Conservation (phyloP, 2,329 filamentous ascomycete genomes). For the Monilinia laxa region DNA sequence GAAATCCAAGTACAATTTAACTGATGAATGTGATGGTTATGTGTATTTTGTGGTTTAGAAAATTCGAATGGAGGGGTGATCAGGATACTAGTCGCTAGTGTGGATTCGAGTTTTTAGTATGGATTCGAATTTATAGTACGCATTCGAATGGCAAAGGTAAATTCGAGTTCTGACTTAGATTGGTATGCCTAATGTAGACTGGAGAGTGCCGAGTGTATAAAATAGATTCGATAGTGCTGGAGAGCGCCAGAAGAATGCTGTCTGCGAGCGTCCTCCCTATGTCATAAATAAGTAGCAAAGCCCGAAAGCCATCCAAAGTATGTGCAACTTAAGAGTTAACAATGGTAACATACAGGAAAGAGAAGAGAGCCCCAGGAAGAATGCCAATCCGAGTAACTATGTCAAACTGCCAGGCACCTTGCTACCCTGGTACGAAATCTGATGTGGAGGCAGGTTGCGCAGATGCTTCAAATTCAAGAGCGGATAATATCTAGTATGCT, state of each 20-base stretch:
- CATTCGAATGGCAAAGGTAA: too few relatives aligned
- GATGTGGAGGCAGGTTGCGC: not conserved
- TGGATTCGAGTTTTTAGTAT: too few relatives aligned
- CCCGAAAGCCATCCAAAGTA: not conserved
- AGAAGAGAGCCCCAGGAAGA: too few relatives aligned
- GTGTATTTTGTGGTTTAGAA: not conserved
- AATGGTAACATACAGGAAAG: not conserved
- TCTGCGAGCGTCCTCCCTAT: not conserved
- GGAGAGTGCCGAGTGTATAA: not conserved
- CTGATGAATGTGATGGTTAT: not conserved
- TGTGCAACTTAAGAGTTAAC: not conserved
- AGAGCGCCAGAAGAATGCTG: not conserved
- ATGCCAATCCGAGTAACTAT: not conserved
- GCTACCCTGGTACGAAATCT: not conserved
- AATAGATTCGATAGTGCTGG: not conserved
- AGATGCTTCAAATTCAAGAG: not conserved
- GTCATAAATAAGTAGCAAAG: not conserved
- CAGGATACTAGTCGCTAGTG: not conserved
- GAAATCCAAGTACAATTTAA: not conserved
- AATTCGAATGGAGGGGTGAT: not conserved
- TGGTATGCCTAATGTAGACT: too few relatives aligned
- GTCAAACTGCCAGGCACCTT: not conserved
- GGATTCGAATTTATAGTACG: too few relatives aligned
- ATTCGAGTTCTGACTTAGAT: too few relatives aligned
- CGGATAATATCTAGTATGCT: not conserved